These are phyloP conservation scores for Wickerhamiella allomyrinae DNA, from an alignment of 805 yeast species.

Conservation along the genomic window DNA sequence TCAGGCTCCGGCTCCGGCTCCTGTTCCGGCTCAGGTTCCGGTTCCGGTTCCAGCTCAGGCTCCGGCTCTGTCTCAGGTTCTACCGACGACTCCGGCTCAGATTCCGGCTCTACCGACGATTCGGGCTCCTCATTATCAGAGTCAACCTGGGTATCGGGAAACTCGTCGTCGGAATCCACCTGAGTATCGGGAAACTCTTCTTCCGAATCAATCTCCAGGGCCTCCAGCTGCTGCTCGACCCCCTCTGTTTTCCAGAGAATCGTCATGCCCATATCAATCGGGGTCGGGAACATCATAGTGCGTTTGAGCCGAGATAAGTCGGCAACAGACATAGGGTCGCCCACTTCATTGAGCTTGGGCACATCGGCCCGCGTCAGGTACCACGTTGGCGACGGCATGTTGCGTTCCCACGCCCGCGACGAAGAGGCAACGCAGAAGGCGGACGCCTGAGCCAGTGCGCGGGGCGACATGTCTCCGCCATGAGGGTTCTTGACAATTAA, in stretches of 20 bases:
- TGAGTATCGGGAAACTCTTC: slow-evolving; percentile 20
- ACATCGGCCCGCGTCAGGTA: slow-evolving; percentile 57
- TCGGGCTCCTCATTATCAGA: slow-evolving; percentile 11
- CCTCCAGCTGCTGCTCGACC: slow-evolving; percentile 29
- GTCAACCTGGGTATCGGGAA: slow-evolving; percentile 20
- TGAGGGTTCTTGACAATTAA: slow-evolving; percentile 73
- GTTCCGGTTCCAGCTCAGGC: not conserved
- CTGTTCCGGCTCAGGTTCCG: not conserved
- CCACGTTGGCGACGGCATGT: slow-evolving; percentile 74
- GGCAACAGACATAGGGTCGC: slow-evolving; percentile 51
- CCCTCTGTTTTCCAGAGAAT: slow-evolving; percentile 60
- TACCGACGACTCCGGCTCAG: not conserved
- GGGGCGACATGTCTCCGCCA: slow-evolving; percentile 55
- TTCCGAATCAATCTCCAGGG: slow-evolving; percentile 16
- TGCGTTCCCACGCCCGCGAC: slow-evolving; percentile 71
- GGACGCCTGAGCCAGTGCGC: slow-evolving; percentile 82
- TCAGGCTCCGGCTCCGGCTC: not conserved
- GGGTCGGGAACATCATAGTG: slow-evolving; percentile 54
- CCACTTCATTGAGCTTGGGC: slow-evolving; percentile 36
- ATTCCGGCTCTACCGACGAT: not conserved
- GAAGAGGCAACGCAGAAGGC: slow-evolving; percentile 64
- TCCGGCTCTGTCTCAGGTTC: not conserved
- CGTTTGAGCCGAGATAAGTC: slow-evolving; percentile 38
- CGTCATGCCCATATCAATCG: slow-evolving; percentile 79
- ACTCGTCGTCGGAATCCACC: slow-evolving; percentile 18